phyloP scores from a whole-genome alignment of 441 rosid species.

The Pelargonium citronellum region DNA sequence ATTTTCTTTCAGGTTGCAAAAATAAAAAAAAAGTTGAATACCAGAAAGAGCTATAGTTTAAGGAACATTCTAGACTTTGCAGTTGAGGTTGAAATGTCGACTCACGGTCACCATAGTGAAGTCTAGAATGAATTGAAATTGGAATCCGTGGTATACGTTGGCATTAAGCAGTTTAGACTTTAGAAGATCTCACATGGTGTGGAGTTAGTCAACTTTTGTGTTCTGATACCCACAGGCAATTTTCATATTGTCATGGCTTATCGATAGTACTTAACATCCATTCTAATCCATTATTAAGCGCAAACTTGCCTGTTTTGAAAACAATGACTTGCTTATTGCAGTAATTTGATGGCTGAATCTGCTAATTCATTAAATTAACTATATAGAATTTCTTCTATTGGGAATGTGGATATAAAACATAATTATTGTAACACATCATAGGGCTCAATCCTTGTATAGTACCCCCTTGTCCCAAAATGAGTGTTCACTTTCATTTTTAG shows the following conservation, averaged over 20 bases:
- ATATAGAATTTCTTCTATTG: not conserved
- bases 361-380: not conserved
- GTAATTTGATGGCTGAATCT: slow-evolving; percentile 2
- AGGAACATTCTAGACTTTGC: not conserved
- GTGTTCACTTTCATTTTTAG: too few species aligned
- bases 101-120: not conserved
- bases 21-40: not conserved
- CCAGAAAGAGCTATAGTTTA: not conserved
- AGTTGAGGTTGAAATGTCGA: not conserved
- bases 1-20: not conserved
- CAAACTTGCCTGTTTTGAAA: not conserved
- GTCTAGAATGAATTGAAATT: not conserved
- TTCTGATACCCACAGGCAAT: not conserved
- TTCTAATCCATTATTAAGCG: not conserved
- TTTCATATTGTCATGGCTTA: not conserved
- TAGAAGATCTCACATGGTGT: not conserved
- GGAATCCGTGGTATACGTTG: not conserved
- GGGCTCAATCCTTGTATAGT: too few species aligned
- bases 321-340: not conserved
- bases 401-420: not conserved
- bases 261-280: not conserved
- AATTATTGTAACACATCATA: not conserved
- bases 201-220: not conserved
- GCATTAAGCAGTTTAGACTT: not conserved
- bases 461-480: too few species aligned